Evolutionary conservation across 129 eudicot genomes (phyloP).

Genomic region (Saposhnikovia divaricata): DNA sequence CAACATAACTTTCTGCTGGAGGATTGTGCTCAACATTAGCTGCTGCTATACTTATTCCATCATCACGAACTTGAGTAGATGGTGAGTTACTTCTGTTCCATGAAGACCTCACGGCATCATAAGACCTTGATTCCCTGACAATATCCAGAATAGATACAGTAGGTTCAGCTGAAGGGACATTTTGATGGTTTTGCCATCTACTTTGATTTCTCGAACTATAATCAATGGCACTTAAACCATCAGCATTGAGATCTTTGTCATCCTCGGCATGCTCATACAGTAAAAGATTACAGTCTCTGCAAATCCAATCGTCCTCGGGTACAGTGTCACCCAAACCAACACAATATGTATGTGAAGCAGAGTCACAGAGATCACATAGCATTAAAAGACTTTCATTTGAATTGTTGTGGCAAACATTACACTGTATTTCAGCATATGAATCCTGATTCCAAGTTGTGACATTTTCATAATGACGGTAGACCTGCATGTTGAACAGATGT

Average conservation of each 20-base stretch:
- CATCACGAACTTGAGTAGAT: slow-evolving; percentile 6
- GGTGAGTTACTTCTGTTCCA: slow-evolving; percentile 2
- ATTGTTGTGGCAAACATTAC: slow-evolving; percentile 39
- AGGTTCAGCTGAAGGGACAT: too few species aligned
- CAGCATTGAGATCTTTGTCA: slow-evolving; percentile 19
- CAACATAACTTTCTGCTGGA: slow-evolving; percentile 3
- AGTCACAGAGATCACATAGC: slow-evolving; percentile 77
- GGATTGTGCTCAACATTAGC: not conserved
- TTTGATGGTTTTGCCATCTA: too few species aligned
- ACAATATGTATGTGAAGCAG: slow-evolving; percentile 70
- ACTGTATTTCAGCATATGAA: slow-evolving; percentile 16
- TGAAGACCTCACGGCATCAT: slow-evolving; percentile 18
- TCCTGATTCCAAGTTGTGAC: slow-evolving; percentile 32
- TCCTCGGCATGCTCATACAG: slow-evolving; percentile 38
- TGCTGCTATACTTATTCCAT: not conserved
- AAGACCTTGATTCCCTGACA: slow-evolving; percentile 26
- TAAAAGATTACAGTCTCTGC: slow-evolving; percentile 47
- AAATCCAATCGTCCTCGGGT: slow-evolving; percentile 88
- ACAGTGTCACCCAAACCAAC: slow-evolving; percentile 67
- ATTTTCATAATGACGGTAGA: slow-evolving; percentile 37
- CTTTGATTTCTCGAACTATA: too few species aligned
- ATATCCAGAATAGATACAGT: slow-evolving; percentile 27
- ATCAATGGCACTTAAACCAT: not conserved
- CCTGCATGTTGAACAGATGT: slow-evolving; percentile 23
- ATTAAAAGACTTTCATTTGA: slow-evolving; percentile 52